Percentiles rank a stretch among this genome's conserved stretches.
These are phyloP conservation scores for Trichoderma koningii DNA, from an alignment of 2,329 filamentous ascomycete genomes.

Conservation along the genomic window DNA sequence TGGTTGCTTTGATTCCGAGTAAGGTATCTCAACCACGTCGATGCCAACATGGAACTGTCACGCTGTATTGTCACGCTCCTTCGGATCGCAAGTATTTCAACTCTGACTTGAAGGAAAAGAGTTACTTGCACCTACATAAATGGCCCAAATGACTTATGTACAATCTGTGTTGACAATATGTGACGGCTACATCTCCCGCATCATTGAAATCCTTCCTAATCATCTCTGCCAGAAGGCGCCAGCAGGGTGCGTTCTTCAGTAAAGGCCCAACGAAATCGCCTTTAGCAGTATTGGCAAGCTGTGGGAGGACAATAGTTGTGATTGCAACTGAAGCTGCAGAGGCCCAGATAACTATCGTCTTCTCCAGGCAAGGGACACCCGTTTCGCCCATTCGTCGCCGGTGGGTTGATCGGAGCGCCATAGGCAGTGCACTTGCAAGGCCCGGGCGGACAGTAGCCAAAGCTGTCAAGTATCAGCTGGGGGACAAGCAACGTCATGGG, in stretches of 20 bases:
- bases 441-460: conserved; percentile 39
- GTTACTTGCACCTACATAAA: too few species aligned
- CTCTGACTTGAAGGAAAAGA: too few species aligned
- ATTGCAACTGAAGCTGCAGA: conserved; percentile 52
- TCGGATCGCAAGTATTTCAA: too few species aligned
- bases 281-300: conserved; percentile 35
- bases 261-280: too few species aligned
- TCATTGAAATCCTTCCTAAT: too few species aligned
- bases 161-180: background rate
- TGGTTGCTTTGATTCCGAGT: too few species aligned
- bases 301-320: conserved; percentile 42
- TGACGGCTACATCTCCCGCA: background rate
- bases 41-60: too few species aligned
- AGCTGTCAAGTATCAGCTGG: conserved; percentile 7
- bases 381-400: conserved; percentile 33
- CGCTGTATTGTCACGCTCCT: too few species aligned
- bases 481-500: background rate
- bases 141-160: background rate
- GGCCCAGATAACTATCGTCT: conserved; percentile 44
- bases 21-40: too few species aligned
- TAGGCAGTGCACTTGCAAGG: conserved; percentile 40
- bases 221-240: too few species aligned
- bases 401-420: conserved; percentile 36
- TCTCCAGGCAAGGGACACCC: conserved; percentile 41
- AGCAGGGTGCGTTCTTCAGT: too few species aligned